Percentiles rank a stretch among this genome's conserved stretches.
These are phyloP conservation scores for Chionographis japonica DNA, from an alignment of 106 monocot genomes.

Conservation along the genomic window DNA sequence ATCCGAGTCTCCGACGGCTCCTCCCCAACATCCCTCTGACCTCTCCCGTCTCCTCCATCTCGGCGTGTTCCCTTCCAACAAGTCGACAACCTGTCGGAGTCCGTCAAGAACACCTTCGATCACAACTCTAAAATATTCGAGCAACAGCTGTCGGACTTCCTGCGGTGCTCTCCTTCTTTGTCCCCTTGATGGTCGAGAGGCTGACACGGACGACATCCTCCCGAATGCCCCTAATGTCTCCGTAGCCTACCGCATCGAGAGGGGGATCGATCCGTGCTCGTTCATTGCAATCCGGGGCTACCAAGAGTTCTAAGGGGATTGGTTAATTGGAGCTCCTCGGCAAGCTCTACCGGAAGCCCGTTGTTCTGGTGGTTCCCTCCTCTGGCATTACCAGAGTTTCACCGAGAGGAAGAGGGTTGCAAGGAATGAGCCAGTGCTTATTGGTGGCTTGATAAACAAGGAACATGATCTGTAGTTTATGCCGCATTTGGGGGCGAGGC, in stretches of 20 bases:
- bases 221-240: too few relatives aligned
- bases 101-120: neutral
- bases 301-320: constrained; percentile 17
- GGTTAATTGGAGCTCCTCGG: constrained; percentile 2
- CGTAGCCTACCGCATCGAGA: neutral
- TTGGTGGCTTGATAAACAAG: constrained; percentile 27
- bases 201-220: too few relatives aligned
- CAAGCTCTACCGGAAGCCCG: neutral
- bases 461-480: constrained; percentile 16
- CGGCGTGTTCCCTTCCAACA: neutral
- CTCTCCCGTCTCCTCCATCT: constrained; percentile 2
- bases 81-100: neutral
- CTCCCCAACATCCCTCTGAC: neutral
- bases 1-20: constrained; percentile 1
- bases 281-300: constrained; percentile 8
- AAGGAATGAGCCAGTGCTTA: neutral
- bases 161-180: neutral
- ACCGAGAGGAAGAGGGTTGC: too few relatives aligned
- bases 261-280: neutral
- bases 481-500: constrained; percentile 34
- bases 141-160: constrained; percentile 1
- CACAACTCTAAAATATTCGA: neutral
- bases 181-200: neutral
- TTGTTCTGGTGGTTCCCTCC: constrained; percentile 11
- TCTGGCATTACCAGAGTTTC: neutral